phyloP scores from a whole-genome alignment of 257 asterid genomes.

The Fraxinus pennsylvanica region DNA sequence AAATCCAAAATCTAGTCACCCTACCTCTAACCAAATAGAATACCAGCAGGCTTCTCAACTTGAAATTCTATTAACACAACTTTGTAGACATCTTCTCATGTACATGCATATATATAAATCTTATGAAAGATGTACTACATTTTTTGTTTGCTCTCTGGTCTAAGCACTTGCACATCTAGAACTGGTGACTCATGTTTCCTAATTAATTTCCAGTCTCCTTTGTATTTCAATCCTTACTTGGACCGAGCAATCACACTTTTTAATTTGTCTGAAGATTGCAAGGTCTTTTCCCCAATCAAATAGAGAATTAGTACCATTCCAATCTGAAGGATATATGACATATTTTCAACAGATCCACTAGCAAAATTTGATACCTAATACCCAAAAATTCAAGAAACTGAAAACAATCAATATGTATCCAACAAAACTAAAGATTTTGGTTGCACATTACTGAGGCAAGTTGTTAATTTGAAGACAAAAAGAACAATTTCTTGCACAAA shows the following conservation, averaged over 20 bases:
- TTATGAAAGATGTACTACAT: neutral
- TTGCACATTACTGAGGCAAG: neutral
- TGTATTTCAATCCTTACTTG: neutral
- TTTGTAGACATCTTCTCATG: neutral
- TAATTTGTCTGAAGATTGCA: neutral
- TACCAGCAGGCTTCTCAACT: neutral
- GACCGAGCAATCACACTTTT: neutral
- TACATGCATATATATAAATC: neutral
- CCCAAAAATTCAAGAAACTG: neutral
- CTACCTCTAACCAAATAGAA: neutral
- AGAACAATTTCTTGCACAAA: constrained; percentile 4
- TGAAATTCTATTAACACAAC: neutral
- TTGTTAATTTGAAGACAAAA: constrained; percentile 7
- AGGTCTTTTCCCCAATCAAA: neutral
- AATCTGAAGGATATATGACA: neutral
- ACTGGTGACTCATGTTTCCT: neutral
- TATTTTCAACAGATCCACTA: neutral
- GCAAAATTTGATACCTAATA: neutral
- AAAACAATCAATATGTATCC: neutral
- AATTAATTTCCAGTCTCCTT: neutral
- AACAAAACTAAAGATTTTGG: constrained; percentile 2
- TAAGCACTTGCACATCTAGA: neutral
- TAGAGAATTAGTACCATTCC: neutral
- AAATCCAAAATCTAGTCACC: neutral
- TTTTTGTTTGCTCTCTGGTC: neutral